Conservation (phyloP, 257 asterid genomes). For the Solanum habrochaites region DNA sequence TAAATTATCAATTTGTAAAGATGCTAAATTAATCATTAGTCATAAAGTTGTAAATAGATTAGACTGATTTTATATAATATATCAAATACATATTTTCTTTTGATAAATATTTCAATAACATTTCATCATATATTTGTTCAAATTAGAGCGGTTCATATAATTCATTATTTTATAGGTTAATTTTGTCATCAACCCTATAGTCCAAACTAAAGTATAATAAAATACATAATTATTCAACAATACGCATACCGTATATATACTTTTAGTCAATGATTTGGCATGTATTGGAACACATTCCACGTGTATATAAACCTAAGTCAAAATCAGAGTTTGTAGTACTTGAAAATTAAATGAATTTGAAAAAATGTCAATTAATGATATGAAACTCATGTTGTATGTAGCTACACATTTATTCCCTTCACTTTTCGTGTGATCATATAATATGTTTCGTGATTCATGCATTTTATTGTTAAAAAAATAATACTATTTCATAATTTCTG, state of each 20-base stretch:
- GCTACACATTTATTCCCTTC: not conserved
- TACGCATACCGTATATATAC: not conserved
- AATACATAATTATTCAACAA: not conserved
- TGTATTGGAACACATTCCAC: not conserved
- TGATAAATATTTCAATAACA: not conserved
- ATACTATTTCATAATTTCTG: not conserved
- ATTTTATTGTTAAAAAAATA: not conserved
- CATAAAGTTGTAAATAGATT: not conserved
- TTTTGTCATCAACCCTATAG: not conserved
- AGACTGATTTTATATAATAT: not conserved
- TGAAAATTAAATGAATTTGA: not conserved
- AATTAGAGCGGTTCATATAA: not conserved
- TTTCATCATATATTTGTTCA: not conserved
- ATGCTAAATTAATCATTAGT: no score
- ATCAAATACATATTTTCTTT: not conserved
- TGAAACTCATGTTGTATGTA: not conserved
- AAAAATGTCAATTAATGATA: not conserved
- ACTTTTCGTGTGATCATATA: not conserved
- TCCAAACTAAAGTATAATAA: not conserved
- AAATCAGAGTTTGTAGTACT: not conserved
- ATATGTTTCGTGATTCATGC: not conserved
- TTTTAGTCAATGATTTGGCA: not conserved
- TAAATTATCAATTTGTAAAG: no score
- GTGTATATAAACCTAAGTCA: not conserved
- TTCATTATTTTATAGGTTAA: not conserved